Base-by-base conservation (phyloP, 179 eudicot species). In the Spinacia oleracea region DNA sequence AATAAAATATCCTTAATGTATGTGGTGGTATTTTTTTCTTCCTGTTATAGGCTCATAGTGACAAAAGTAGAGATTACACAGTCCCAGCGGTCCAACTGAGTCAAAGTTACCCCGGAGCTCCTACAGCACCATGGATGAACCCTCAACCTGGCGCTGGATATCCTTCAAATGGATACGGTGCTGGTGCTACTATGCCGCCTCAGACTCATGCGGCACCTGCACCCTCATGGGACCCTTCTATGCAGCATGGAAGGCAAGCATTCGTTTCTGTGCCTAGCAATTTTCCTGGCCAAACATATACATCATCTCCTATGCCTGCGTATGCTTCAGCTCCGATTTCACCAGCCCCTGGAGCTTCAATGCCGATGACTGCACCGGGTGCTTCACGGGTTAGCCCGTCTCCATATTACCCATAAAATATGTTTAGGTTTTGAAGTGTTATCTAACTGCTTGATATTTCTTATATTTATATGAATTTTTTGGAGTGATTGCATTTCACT, bases 51-150 rank as follows among this genome's bases (percentile, higher is more conserved):
- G 91, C 90, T 56, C 81, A 83, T 79, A 87, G 89, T 79, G 94
- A 90, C 77, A 90, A 84, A 80, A 89, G 90, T 73, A 84, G 94
- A 81, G 92, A 90, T 75, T 90, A 89, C 85, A 90, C 92, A 67
- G 72, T 89, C 71, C 87, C 87, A 1, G 79, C 88, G 31, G 75
- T 66, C 62, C 88, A 82, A 64, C 91, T 81, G 62, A 62, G 79
- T 70, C 62, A 87, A 59, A 78, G 81, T 38, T 63, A 76, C 34
- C 85, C 88, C 11, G 74, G 86, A 18, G 80, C 34, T 69, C 75
- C 85, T 25, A 73, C 84, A 42, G 60, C 85, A 72, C 84, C 73
- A 63, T 88, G 92, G 92, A 79, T 84, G 50, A 86, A 86, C 70
- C 84, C 88, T 86, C 91, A 79, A 81, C 79, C 62, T 40, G 70